Evolutionary conservation across 148 eudicot genomes (phyloP).

Genomic region (Camellia lanceoleosa): DNA sequence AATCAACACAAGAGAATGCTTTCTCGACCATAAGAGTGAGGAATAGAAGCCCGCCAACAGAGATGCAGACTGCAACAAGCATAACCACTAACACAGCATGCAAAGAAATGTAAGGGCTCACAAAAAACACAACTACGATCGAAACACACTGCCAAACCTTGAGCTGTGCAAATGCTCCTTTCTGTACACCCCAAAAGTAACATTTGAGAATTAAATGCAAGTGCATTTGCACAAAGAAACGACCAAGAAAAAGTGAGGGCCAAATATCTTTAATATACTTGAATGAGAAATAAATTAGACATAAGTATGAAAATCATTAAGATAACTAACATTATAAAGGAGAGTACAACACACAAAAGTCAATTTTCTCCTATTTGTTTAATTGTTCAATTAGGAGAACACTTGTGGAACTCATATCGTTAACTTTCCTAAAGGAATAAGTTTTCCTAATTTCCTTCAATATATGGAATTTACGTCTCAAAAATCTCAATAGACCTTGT

Average conservation of each 20-base stretch:
- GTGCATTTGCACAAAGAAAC: not conserved
- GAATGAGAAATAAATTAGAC: too few relatives aligned
- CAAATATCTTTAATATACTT: not conserved
- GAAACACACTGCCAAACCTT: conserved; percentile 94
- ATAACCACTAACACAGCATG: conserved; percentile 61
- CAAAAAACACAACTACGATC: conserved; percentile 73
- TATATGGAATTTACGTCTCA: too few relatives aligned
- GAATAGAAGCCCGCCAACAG: conserved; percentile 49
- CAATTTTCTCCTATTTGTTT: too few relatives aligned
- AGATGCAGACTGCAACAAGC: conserved; percentile 48
- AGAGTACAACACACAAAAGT: too few relatives aligned
- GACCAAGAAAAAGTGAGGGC: not conserved
- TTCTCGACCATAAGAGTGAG: conserved; percentile 61
- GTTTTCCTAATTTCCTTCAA: too few relatives aligned
- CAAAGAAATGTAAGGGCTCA: conserved; percentile 60
- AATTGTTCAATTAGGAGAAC: too few relatives aligned
- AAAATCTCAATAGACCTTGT: too few relatives aligned
- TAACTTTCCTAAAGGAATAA: too few relatives aligned
- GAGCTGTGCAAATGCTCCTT: conserved; percentile 92
- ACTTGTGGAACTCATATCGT: too few relatives aligned
- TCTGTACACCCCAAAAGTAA: conserved; percentile 40
- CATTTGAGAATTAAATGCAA: not conserved
- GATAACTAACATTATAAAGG: too few relatives aligned
- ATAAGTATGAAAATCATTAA: too few relatives aligned
- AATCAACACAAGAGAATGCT: conserved; percentile 35